Evolutionary conservation across 345 rosid species (phyloP).

Genomic region (Lepidium didymum): DNA sequence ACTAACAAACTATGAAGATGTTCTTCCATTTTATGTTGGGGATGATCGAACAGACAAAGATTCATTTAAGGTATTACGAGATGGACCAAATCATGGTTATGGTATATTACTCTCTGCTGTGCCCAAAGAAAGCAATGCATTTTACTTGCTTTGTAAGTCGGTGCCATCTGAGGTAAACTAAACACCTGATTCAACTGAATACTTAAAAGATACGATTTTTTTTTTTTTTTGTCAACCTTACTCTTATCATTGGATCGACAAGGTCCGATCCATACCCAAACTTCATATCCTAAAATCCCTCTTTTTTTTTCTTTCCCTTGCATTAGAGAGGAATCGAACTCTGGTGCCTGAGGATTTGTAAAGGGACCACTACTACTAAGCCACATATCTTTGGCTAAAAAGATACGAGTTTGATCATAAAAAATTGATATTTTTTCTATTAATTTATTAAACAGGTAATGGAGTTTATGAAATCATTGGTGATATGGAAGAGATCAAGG

Average conservation of each 20-base stretch:
- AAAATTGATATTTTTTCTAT: background rate
- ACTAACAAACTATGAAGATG: constrained; percentile 56
- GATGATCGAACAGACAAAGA: constrained; percentile 98
- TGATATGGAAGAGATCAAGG: constrained; percentile 54
- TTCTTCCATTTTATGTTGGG: constrained; percentile 92
- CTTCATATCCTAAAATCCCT: too few relatives aligned
- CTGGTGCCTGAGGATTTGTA: too few relatives aligned
- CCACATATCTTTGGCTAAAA: too few relatives aligned
- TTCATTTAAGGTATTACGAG: constrained; percentile 85
- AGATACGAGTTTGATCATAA: background rate
- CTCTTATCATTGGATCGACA: too few relatives aligned
- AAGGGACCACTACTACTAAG: too few relatives aligned
- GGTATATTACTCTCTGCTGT: constrained; percentile 76
- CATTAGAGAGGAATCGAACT: too few relatives aligned
- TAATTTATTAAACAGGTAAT: constrained; percentile 46
- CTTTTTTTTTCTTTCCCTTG: too few relatives aligned
- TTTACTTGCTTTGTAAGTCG: constrained; percentile 77
- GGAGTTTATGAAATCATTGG: constrained; percentile 78
- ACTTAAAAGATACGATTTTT: background rate
- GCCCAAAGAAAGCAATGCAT: constrained; percentile 80
- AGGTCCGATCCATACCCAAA: too few relatives aligned
- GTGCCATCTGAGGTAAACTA: constrained; percentile 73
- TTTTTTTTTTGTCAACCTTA: too few relatives aligned
- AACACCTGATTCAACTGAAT: background rate
- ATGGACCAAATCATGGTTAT: constrained; percentile 55